phyloP scores from a whole-genome alignment of 2,329 filamentous ascomycete genomes.

The Trichoderma breve region DNA sequence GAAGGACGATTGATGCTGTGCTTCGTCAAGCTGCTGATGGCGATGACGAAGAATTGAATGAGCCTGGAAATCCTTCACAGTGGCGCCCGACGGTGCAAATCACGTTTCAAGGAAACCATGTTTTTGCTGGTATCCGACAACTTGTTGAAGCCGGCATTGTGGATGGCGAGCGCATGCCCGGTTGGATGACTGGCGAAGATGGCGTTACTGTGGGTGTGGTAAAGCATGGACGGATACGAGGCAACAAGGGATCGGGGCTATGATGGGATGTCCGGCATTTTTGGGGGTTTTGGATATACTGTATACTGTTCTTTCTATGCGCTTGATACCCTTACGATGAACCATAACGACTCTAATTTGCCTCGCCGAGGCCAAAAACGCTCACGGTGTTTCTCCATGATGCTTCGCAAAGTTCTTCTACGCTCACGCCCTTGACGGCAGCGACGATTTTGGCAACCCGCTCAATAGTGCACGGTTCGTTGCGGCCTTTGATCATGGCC shows the following conservation, averaged over 20 bases:
- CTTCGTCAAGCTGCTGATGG: slow-evolving; percentile 33
- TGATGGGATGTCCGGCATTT: slow-evolving; percentile 31
- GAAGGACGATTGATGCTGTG: slow-evolving; percentile 38
- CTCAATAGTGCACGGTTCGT: slow-evolving; percentile 86
- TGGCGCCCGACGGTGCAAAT: slow-evolving; percentile 52
- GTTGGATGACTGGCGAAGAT: slow-evolving; percentile 88
- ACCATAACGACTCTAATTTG: slow-evolving; percentile 6
- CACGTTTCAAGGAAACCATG: slow-evolving; percentile 71
- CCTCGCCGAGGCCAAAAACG: slow-evolving; percentile 68
- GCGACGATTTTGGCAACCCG: slow-evolving; percentile 88
- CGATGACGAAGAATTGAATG: slow-evolving; percentile 24
- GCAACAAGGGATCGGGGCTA: slow-evolving; percentile 55
- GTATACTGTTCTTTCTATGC: slow-evolving; percentile 24
- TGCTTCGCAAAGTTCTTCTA: slow-evolving; percentile 83
- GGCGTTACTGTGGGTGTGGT: slow-evolving; percentile 73
- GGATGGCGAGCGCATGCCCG: slow-evolving; percentile 75
- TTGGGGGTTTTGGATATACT: slow-evolving; percentile 23
- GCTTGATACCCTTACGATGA: slow-evolving; percentile 32
- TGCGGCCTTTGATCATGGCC: slow-evolving; percentile 88
- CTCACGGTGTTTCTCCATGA: slow-evolving; percentile 78
- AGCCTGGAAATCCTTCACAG: slow-evolving; percentile 25
- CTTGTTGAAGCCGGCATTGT: slow-evolving; percentile 75
- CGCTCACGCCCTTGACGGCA: slow-evolving; percentile 72
- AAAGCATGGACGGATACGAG: slow-evolving; percentile 61
- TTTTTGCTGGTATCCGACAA: slow-evolving; percentile 76